Base-by-base conservation (phyloP, 306 rosid species). In the Styphnolobium japonicum region DNA sequence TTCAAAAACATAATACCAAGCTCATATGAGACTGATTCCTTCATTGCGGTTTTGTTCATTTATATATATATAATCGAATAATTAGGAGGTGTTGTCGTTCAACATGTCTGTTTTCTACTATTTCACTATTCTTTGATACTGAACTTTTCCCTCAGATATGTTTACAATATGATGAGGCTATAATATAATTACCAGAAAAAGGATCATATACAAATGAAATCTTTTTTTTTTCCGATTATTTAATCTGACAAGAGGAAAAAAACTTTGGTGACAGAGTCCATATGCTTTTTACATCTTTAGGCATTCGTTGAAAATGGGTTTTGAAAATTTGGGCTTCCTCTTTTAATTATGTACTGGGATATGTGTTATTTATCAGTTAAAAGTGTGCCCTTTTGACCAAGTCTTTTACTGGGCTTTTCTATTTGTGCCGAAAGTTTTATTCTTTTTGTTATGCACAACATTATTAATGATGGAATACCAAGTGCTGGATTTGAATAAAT, bases 81-180 rank as follows among this genome's bases (percentile, higher is more conserved):
- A 48, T 16, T 10, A 10, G 51, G 2, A 52, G 18, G 19, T 45
- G 18, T 76, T 79, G 75, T 77, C 76, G 75, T 76, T 80, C 56
- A 33, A 55, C 60, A 14, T 78, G 75, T 67, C 67, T 53, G 33
- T 48, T 72, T 9, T 40, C 16, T 36, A 9, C 52, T 66, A 40
- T 31, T 19, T 55, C 25, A 42, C 25, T 7, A 14, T 36, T 46
- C n/a, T 6, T 31, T 51, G 70, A 22, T 18, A n/a, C 33, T 6
- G 51, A 42, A 36, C 34, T 29, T 23, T 63, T 36, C 73, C 6
- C 5, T 53, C 78, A 63, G 86, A 78, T 82, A 82, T 77, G 29
- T 18, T 19, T 7, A 25, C 36, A 18, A 19, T n/a, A 27, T 27
- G 1, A 27, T 27, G 3, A 3, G 3, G n/a, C n/a, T n/a, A n/a